These are phyloP conservation scores for Pseudotsuga menziesii DNA, from an alignment of 75 land plant genomes.

Conservation along the genomic window DNA sequence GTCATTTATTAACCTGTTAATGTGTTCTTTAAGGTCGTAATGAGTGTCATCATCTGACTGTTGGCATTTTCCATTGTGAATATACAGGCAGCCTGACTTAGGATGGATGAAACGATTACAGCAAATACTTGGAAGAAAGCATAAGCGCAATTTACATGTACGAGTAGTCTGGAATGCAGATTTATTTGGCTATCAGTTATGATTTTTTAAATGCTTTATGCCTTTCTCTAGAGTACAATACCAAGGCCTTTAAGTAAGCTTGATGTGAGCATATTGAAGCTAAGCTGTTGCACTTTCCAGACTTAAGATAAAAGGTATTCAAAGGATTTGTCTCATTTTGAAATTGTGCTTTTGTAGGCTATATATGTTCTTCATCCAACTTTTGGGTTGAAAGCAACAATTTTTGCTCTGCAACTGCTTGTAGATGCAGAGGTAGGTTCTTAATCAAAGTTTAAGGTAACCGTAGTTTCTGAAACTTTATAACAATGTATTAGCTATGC, in stretches of 20 bases:
- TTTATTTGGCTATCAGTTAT: background rate
- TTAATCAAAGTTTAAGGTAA: background rate
- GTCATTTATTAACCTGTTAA: background rate
- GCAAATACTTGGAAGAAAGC: slow-evolving; percentile 95
- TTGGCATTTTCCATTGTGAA: background rate
- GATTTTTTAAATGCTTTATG: background rate
- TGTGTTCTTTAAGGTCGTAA: background rate
- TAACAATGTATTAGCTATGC: background rate
- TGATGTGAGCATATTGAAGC: background rate
- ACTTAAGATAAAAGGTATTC: background rate
- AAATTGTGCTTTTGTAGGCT: slow-evolving; percentile 48
- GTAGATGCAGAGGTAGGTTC: slow-evolving; percentile 82
- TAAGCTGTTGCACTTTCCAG: background rate
- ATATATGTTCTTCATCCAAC: slow-evolving; percentile 93
- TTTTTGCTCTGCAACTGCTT: slow-evolving; percentile 76
- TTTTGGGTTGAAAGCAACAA: slow-evolving; percentile 67
- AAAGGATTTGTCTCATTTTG: background rate
- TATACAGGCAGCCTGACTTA: slow-evolving; percentile 87
- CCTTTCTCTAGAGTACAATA: background rate
- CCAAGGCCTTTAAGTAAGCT: background rate
- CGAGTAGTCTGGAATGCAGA: slow-evolving; percentile 4
- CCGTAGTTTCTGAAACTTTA: background rate
- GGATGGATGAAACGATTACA: slow-evolving; percentile 97
- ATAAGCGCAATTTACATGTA: slow-evolving; percentile 90
- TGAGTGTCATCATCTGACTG: background rate